Evolutionary conservation across 805 yeast genomes (phyloP).

Genomic region (Lipomyces chichibuensis): DNA sequence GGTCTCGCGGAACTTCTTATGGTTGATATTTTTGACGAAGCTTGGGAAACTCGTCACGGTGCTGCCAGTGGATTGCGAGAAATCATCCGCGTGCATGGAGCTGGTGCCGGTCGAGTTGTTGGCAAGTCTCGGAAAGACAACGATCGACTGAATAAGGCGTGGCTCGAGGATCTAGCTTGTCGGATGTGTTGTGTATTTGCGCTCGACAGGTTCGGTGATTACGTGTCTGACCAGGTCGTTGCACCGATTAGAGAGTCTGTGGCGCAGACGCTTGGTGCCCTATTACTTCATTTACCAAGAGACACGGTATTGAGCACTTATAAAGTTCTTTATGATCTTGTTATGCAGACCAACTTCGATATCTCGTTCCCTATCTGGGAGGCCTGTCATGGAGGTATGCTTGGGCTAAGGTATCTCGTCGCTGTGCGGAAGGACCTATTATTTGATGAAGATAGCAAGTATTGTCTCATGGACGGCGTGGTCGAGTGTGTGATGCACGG

Average conservation of each 20-base stretch:
- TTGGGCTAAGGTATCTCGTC: constrained; percentile 89
- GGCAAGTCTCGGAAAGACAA: constrained; percentile 67
- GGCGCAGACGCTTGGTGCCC: constrained; percentile 91
- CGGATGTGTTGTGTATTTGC: constrained; percentile 85
- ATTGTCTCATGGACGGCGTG: constrained; percentile 65
- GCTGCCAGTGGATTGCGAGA: constrained; percentile 92
- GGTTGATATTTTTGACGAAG: constrained; percentile 76
- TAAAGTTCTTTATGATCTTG: constrained; percentile 64
- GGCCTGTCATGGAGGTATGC: constrained; percentile 97
- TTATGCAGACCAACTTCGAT: constrained; percentile 59
- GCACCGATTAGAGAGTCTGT: constrained; percentile 98
- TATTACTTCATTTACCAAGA: constrained; percentile 71
- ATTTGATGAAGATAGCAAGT: constrained; percentile 50
- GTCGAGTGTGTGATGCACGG: constrained; percentile 87
- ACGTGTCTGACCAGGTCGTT: constrained; percentile 94
- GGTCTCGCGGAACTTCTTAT: constrained; percentile 83
- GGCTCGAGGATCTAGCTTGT: constrained; percentile 86
- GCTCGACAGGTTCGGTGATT: constrained; percentile 94
- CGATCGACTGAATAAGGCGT: constrained; percentile 61
- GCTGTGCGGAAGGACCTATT: constrained; percentile 84
- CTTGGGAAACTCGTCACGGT: constrained; percentile 96
- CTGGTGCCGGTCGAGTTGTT: constrained; percentile 78
- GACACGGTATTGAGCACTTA: constrained; percentile 65
- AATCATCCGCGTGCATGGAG: constrained; percentile 77
- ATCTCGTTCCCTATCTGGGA: constrained; percentile 77